Evolutionary conservation across 2,329 filamentous ascomycete species (phyloP), one percentile per base, ranked within the genome.

Genomic region (Podosphaera aphanis): DNA sequence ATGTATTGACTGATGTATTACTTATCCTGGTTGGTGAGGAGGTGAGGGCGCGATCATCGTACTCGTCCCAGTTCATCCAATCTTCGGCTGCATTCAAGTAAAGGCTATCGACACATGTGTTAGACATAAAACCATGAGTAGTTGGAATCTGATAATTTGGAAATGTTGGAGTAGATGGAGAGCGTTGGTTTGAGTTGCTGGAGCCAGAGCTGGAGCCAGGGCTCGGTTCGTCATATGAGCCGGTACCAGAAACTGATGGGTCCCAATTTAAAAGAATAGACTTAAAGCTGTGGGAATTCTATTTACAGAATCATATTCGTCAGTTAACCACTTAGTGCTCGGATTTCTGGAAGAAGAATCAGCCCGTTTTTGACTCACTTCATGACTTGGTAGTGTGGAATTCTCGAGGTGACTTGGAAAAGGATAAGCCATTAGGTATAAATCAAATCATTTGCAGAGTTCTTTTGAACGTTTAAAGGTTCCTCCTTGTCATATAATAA

Each of bases 1-100:
- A 21, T 25, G 39, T 42, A 25, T 21, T 42, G 27, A 27, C 13
- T 25, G 11, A 27, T n/a, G 39, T 42, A 10, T 27, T 25, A 18
- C 21, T 42, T n/a, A 25, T 29, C 18, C 25, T 27, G 8, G 39
- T 25, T 18, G 39, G 39, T 18, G 39, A 42, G 3, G 33, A 37
- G 19, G 43, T 38, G 23, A 51, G 45, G 15, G 49, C 48, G 10
- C 46, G 46, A 42, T 49, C 48, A 25, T 43, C 48, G 19, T 49
- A 38, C 35, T 53, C 50, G 46, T 54, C 51, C 52, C 52, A 54
- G 35, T 43, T 48, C 49, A 53, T 50, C 49, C 49, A 53, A 45
- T 52, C 51, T 18, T 54, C 52, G 27, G 50, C 49, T 2, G 51
- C 43, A 25, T 48, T 48, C 18, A 50, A 46, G 47, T 50, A 44